These are phyloP conservation scores for Polygonum aviculare DNA, from an alignment of 148 eudicot genomes.

Conservation along the genomic window DNA sequence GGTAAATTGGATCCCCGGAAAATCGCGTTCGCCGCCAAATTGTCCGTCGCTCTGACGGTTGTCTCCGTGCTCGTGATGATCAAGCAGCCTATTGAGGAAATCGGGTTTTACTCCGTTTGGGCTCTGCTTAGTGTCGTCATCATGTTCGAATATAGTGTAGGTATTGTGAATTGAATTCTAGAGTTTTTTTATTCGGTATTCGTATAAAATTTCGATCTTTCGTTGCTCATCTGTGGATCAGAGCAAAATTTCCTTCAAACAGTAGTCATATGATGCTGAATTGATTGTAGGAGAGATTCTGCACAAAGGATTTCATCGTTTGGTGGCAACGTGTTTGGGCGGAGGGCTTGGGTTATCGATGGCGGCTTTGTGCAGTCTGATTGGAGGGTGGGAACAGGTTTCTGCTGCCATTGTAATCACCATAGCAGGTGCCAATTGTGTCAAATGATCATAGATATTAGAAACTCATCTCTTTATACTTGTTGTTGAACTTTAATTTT, in stretches of 20 bases:
- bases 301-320: conserved; percentile 15
- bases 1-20: conserved; percentile 49
- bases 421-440: neutral
- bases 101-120: conserved; percentile 44
- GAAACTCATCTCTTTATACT: neutral
- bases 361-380: conserved; percentile 7
- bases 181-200: neutral
- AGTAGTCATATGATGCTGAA: neutral
- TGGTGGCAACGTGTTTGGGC: conserved; percentile 7
- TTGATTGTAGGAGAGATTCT: conserved; percentile 13
- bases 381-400: conserved; percentile 9
- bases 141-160: conserved; percentile 57
- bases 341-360: conserved; percentile 11
- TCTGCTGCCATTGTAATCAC: conserved; percentile 3
- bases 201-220: neutral
- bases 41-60: conserved; percentile 38
- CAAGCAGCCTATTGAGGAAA: conserved; percentile 32
- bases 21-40: conserved; percentile 36
- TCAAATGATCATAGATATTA: too few species aligned
- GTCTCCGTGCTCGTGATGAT: conserved; percentile 46
- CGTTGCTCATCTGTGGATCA: neutral
- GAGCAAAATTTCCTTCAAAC: neutral
- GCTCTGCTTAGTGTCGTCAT: conserved; percentile 52
- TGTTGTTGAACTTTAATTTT: neutral
- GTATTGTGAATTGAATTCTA: conserved; percentile 19